A percentile compares a stretch with the other conserved stretches of the same genome.
phyloP scores from a whole-genome alignment of 352 stramenopile species.

The Globisporangium lucens region DNA sequence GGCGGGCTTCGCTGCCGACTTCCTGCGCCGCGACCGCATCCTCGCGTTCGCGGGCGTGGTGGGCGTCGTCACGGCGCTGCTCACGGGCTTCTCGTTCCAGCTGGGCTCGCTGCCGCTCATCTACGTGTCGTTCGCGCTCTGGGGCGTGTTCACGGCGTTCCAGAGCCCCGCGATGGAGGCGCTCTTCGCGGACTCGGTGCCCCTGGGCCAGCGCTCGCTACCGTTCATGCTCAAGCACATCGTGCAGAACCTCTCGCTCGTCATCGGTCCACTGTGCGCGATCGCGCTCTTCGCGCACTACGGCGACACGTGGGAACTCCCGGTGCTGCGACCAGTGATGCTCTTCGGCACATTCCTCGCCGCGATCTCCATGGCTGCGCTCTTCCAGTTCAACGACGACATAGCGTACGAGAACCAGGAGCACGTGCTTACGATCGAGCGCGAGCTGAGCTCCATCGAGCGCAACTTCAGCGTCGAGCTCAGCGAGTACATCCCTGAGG shows the following conservation, averaged over 20 bases:
- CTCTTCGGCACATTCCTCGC: slow-evolving; percentile 59
- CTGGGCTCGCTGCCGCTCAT: slow-evolving; percentile 43
- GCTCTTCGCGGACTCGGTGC: slow-evolving; percentile 83
- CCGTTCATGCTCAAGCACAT: slow-evolving; percentile 79
- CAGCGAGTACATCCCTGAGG: slow-evolving; percentile 29
- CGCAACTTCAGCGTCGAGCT: slow-evolving; percentile 59
- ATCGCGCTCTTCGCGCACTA: slow-evolving; percentile 71
- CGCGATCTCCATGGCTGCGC: slow-evolving; percentile 46
- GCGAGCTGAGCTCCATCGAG: slow-evolving; percentile 60
- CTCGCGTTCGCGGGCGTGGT: slow-evolving; percentile 36
- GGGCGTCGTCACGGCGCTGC: slow-evolving; percentile 32
- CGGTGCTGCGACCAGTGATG: slow-evolving; percentile 61
- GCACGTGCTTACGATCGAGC: slow-evolving; percentile 49
- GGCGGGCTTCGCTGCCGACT: slow-evolving; percentile 54
- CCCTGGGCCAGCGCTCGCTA: slow-evolving; percentile 53
- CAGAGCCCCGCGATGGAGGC: slow-evolving; percentile 75
- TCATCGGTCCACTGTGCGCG: slow-evolving; percentile 51
- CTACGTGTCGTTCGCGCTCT: slow-evolving; percentile 66
- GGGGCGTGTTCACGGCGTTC: slow-evolving; percentile 77
- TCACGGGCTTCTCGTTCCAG: slow-evolving; percentile 46
- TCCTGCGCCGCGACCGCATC: slow-evolving; percentile 48
- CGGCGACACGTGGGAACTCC: slow-evolving; percentile 74
- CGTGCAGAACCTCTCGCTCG: slow-evolving; percentile 46
- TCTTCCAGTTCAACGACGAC: slow-evolving; percentile 85
- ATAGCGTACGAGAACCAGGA: slow-evolving; percentile 64